Evolutionary conservation across 805 yeast genomes (phyloP).

Genomic region (Wickerhamiella alocasiicola): DNA sequence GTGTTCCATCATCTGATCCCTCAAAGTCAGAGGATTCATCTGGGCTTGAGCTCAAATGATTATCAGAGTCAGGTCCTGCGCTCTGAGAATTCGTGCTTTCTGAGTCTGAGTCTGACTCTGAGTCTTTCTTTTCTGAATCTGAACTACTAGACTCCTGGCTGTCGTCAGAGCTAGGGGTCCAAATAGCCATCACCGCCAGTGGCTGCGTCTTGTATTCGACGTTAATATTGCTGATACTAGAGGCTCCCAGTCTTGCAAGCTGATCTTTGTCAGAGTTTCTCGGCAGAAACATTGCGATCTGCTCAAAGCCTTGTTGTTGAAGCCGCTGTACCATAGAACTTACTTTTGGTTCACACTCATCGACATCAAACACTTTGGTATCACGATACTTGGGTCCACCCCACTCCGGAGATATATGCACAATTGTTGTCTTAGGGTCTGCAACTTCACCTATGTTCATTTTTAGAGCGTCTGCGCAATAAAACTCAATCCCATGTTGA

Average conservation of each 20-base stretch:
- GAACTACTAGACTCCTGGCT: background rate
- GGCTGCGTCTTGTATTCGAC: background rate
- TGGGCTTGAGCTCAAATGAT: too few species aligned
- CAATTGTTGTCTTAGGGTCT: constrained; percentile 13
- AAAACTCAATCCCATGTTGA: constrained; percentile 37
- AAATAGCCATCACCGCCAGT: background rate
- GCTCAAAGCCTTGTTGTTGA: constrained; percentile 8
- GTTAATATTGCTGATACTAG: constrained; percentile 15
- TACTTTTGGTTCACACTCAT: constrained; percentile 17
- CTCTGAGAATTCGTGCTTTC: too few species aligned
- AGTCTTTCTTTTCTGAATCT: background rate
- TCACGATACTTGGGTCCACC: constrained; percentile 21
- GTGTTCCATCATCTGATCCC: too few species aligned
- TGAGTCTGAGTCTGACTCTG: background rate
- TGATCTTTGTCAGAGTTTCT: constrained; percentile 16
- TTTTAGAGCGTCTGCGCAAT: constrained; percentile 38
- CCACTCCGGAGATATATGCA: constrained; percentile 23
- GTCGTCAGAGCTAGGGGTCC: background rate
- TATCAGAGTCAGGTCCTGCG: too few species aligned
- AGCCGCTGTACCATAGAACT: constrained; percentile 12
- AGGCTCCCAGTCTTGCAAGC: constrained; percentile 16
- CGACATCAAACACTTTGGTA: constrained; percentile 16
- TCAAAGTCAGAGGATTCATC: too few species aligned
- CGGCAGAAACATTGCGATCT: constrained; percentile 16
- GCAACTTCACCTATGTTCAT: constrained; percentile 16